Conservation (phyloP, 176 grass and related monocot genomes). For the Aegilops bicornis region DNA sequence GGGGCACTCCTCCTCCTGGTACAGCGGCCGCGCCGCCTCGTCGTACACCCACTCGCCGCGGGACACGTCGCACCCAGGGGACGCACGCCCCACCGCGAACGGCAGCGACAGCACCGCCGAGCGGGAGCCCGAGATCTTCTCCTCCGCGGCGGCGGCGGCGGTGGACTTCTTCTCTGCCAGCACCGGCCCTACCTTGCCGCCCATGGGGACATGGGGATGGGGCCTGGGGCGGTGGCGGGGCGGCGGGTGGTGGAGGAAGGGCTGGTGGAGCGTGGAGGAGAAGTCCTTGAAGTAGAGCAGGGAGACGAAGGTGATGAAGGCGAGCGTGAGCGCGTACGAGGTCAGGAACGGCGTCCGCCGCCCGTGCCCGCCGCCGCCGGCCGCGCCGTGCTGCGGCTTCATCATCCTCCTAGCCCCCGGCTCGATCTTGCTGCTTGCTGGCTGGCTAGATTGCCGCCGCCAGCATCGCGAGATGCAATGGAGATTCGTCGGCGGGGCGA, state of each 20-base stretch:
- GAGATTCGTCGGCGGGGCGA: background rate
- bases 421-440: background rate
- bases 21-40: slow-evolving; percentile 63
- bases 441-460: background rate
- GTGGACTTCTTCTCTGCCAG: background rate
- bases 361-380: slow-evolving; percentile 17
- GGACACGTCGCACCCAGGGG: slow-evolving; percentile 49
- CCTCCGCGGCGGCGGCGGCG: no score
- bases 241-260: slow-evolving; percentile 48
- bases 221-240: background rate
- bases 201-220: background rate
- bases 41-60: slow-evolving; percentile 76
- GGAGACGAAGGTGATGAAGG: slow-evolving; percentile 81
- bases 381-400: slow-evolving; percentile 40
- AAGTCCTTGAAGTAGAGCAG: slow-evolving; percentile 85
- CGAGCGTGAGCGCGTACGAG: slow-evolving; percentile 62
- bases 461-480: background rate
- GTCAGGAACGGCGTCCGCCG: slow-evolving; percentile 38
- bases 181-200: background rate
- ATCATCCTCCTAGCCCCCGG: background rate
- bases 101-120: background rate
- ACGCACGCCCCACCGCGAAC: slow-evolving; percentile 19
- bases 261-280: slow-evolving; percentile 57
- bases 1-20: slow-evolving; percentile 76
- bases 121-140: background rate